phyloP scores from a whole-genome alignment of 2,329 filamentous ascomycete genomes.

The Pestalotiopsis sp. region DNA sequence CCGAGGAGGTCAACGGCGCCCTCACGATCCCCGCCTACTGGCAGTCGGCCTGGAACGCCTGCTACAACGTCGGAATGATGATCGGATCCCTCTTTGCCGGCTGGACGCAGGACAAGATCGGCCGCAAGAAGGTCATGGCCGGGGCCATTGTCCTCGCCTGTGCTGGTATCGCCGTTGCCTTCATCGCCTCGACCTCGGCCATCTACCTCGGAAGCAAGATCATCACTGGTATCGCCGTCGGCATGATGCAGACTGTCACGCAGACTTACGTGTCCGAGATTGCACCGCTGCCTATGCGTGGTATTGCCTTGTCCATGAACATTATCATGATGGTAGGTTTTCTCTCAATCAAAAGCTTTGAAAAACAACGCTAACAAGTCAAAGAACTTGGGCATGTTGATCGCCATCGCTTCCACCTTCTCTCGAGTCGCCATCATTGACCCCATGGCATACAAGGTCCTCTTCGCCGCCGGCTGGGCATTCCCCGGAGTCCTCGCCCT shows the following conservation, averaged over 20 bases:
- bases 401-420: slow-evolving; percentile 16
- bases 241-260: slow-evolving; percentile 17
- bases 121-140: slow-evolving; percentile 17
- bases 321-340: slow-evolving; percentile 10
- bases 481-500: slow-evolving; percentile 15
- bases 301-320: slow-evolving; percentile 17
- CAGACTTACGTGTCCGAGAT: slow-evolving; percentile 20
- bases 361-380: not conserved
- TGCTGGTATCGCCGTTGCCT: slow-evolving; percentile 20
- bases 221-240: slow-evolving; percentile 19
- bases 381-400: slow-evolving; percentile 9
- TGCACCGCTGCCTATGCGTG: slow-evolving; percentile 16
- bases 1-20: slow-evolving; percentile 6
- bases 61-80: slow-evolving; percentile 20
- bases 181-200: slow-evolving; percentile 13
- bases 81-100: slow-evolving; percentile 19
- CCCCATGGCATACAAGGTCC: slow-evolving; percentile 15
- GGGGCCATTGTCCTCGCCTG: slow-evolving; percentile 12
- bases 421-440: slow-evolving; percentile 19
- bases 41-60: slow-evolving; percentile 24
- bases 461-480: slow-evolving; percentile 14
- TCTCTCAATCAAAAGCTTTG: too few species aligned
- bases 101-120: slow-evolving; percentile 19
- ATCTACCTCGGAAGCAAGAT: slow-evolving; percentile 23
- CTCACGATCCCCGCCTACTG: slow-evolving; percentile 22